phyloP scores from a whole-genome alignment of 495 filamentous ascomycete genomes.

The Cercophora samala region DNA sequence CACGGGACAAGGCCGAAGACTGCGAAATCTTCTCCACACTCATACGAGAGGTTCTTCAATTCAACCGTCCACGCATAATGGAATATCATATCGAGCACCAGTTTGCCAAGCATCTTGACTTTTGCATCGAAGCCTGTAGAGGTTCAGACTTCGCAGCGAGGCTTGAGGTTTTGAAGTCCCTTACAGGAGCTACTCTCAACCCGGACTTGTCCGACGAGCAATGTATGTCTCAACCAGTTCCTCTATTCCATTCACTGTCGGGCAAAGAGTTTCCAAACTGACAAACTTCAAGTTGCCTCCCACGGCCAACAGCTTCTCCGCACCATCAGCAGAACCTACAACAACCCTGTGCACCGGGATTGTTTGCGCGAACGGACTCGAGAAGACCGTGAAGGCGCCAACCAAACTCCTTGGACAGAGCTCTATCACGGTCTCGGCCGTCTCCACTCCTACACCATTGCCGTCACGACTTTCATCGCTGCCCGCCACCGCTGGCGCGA shows the following conservation, averaged over 20 bases:
- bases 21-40: background rate
- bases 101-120: background rate
- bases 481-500: constrained; percentile 18
- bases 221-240: constrained; percentile 6
- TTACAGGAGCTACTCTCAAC: too few species aligned
- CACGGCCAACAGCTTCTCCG: constrained; percentile 8
- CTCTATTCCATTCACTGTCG: too few species aligned
- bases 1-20: constrained; percentile 12
- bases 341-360: background rate
- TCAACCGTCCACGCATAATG: constrained; percentile 18
- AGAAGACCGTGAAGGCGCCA: background rate
- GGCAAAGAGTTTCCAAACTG: too few species aligned
- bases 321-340: constrained; percentile 6
- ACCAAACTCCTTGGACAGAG: constrained; percentile 21
- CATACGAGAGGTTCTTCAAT: constrained; percentile 13
- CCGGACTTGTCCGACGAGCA: background rate
- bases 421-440: constrained; percentile 22
- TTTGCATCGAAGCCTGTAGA: constrained; percentile 14
- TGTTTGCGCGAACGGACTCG: constrained; percentile 15
- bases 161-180: too few species aligned
- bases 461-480: constrained; percentile 15
- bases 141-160: background rate
- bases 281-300: constrained; percentile 17
- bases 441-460: constrained; percentile 23
- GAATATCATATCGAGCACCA: constrained; percentile 4